Conservation (phyloP, 108 stramenopile species). For the Skeletonema tropicum region DNA sequence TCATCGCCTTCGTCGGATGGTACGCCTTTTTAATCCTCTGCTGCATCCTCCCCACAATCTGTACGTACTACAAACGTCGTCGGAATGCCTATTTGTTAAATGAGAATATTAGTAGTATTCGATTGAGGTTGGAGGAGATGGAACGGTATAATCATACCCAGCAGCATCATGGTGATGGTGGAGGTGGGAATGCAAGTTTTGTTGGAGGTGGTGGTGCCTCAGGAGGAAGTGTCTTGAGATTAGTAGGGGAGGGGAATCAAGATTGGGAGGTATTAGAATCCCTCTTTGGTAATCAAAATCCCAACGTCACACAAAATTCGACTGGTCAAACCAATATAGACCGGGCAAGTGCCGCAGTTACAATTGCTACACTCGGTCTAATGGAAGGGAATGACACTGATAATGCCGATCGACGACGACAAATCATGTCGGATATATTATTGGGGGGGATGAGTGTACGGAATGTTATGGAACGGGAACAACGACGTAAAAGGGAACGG, state of each 20-base stretch:
- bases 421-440: conserved; percentile 17
- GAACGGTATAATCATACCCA: neutral
- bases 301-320: too few relatives aligned
- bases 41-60: conserved; percentile 74
- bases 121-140: conserved; percentile 6
- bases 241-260: conserved; percentile 2
- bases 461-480: conserved; percentile 27
- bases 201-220: neutral
- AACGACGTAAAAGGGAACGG: conserved; percentile 17
- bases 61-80: conserved; percentile 63
- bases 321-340: too few relatives aligned
- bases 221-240: neutral
- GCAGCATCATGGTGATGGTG: neutral
- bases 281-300: conserved; percentile 2
- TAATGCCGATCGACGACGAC: neutral
- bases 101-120: conserved; percentile 13
- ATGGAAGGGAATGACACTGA: neutral
- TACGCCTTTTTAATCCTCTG: conserved; percentile 71
- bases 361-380: neutral
- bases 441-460: conserved; percentile 25
- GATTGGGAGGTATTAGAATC: conserved; percentile 35
- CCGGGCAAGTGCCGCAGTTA: neutral
- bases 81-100: conserved; percentile 12
- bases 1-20: conserved; percentile 73
- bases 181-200: neutral